Percentiles rank a stretch among this genome's conserved stretches.
These are phyloP conservation scores for Sphaerulina vaccinii DNA, from an alignment of 2,329 filamentous ascomycete species.

Conservation along the genomic window DNA sequence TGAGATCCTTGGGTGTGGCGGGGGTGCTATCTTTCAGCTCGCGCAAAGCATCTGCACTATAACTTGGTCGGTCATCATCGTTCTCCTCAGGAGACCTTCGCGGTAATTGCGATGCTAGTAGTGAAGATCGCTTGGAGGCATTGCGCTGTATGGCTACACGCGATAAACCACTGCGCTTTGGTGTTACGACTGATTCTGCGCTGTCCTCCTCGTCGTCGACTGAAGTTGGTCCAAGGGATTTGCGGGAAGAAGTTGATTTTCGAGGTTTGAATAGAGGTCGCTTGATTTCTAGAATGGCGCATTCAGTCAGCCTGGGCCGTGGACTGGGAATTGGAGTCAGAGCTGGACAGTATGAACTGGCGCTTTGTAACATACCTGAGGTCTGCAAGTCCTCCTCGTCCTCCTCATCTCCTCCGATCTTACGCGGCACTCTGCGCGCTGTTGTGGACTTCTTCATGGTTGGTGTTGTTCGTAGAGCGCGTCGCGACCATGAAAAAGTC, in stretches of 20 bases:
- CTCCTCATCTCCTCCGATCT: slow-evolving; percentile 71
- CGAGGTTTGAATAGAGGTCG: slow-evolving; percentile 55
- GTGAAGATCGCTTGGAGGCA: slow-evolving; percentile 55
- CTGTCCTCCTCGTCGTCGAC: slow-evolving; percentile 55
- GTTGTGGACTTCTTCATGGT: slow-evolving; percentile 56
- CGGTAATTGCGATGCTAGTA: slow-evolving; percentile 51
- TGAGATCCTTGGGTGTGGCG: slow-evolving; percentile 69
- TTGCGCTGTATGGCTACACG: slow-evolving; percentile 67
- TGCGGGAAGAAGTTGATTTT: slow-evolving; percentile 71
- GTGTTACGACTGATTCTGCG: slow-evolving; percentile 54
- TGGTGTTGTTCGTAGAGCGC: not conserved
- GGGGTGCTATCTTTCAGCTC: slow-evolving; percentile 85
- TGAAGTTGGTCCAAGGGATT: slow-evolving; percentile 70
- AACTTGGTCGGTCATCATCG: slow-evolving; percentile 71
- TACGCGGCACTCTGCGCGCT: slow-evolving; percentile 67
- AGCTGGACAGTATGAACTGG: slow-evolving; percentile 5
- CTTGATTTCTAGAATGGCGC: slow-evolving; percentile 56
- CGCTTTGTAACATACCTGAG: slow-evolving; percentile 27
- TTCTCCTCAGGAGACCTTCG: slow-evolving; percentile 47
- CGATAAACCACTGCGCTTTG: slow-evolving; percentile 63
- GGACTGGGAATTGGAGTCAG: slow-evolving; percentile 27
- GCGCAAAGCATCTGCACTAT: slow-evolving; percentile 82
- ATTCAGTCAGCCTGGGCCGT: slow-evolving; percentile 43
- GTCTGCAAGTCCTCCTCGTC: slow-evolving; percentile 41
- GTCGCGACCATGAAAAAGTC: slow-evolving; percentile 3